Percentiles rank a stretch among this genome's conserved stretches.
Conservation (phyloP, 2,329 filamentous ascomycete genomes). For the Aspergillus thermomutatus region DNA sequence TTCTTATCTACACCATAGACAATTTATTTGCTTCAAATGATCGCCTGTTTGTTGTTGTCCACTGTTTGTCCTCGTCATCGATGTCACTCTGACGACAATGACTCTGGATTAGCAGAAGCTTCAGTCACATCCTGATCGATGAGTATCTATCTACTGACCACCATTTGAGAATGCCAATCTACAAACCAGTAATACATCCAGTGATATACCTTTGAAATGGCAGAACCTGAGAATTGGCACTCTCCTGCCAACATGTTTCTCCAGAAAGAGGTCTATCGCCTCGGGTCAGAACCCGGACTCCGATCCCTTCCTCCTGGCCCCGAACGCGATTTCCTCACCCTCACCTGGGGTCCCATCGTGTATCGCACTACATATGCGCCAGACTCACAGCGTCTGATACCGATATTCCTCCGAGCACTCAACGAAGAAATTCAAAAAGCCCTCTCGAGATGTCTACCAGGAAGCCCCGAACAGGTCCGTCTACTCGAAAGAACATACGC, state of each 20-base stretch:
- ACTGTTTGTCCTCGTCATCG: not conserved
- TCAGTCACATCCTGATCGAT: not conserved
- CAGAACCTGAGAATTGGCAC: constrained; percentile 4
- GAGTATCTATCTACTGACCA: not conserved
- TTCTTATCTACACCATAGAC: not conserved
- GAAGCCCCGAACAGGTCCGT: constrained; percentile 17
- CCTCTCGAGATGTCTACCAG: constrained; percentile 16
- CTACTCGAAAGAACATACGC: constrained; percentile 21
- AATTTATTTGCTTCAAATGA: not conserved
- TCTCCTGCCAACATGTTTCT: constrained; percentile 23
- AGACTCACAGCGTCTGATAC: constrained; percentile 46
- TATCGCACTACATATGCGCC: constrained; percentile 27
- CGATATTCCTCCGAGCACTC: constrained; percentile 50
- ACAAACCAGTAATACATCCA: not conserved
- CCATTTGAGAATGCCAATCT: not conserved
- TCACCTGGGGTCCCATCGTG: constrained; percentile 29
- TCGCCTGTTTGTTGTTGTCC: not conserved
- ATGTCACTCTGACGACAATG: constrained; percentile 6
- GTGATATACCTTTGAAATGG: not conserved
- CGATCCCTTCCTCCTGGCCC: constrained; percentile 23
- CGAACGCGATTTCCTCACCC: constrained; percentile 25
- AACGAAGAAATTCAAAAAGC: constrained; percentile 54
- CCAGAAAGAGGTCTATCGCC: constrained; percentile 24
- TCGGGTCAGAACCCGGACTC: constrained; percentile 23
- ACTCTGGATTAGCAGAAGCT: not conserved